A percentile compares a stretch with the other conserved stretches of the same genome.
phyloP scores from a whole-genome alignment of 1,284 basidiomycete species.

The Cryptococcus maquisensis region DNA sequence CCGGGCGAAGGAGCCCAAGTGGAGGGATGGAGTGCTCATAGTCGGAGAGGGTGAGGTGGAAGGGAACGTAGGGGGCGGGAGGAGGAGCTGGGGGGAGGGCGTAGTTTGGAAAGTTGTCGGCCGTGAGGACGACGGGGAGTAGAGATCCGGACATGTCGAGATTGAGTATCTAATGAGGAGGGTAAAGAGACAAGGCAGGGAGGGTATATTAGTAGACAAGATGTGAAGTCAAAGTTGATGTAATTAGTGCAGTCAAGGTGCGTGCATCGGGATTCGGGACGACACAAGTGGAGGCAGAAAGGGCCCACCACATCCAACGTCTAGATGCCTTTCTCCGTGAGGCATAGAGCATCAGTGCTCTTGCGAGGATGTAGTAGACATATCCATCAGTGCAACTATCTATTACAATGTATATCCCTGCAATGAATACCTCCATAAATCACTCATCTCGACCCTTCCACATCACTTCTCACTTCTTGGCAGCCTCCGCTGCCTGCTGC shows the following conservation, averaged over 20 bases:
- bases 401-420: slow-evolving; percentile 11
- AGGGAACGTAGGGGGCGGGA: slow-evolving; percentile 18
- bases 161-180: not conserved
- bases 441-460: not conserved
- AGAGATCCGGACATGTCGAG: slow-evolving; percentile 39
- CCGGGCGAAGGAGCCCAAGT: slow-evolving; percentile 22
- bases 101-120: slow-evolving; percentile 58
- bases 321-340: too few species aligned
- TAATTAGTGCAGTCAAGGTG: too few species aligned
- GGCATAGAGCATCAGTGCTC: too few species aligned
- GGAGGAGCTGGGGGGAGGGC: slow-evolving; percentile 4
- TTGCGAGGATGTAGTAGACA: too few species aligned
- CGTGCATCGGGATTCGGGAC: too few species aligned
- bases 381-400: not conserved
- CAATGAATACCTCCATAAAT: not conserved
- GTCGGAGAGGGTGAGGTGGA: slow-evolving; percentile 32
- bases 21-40: slow-evolving; percentile 13
- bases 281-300: too few species aligned
- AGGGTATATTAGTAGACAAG: not conserved
- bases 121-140: slow-evolving; percentile 59
- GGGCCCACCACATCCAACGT: too few species aligned
- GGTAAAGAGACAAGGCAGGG: not conserved
- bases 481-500: slow-evolving; percentile 9
- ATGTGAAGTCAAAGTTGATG: too few species aligned
- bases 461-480: not conserved